A percentile compares a stretch with the other conserved stretches of the same genome.
phyloP scores from a whole-genome alignment of 306 rosid species.

The Herpetospermum pedunculosum region DNA sequence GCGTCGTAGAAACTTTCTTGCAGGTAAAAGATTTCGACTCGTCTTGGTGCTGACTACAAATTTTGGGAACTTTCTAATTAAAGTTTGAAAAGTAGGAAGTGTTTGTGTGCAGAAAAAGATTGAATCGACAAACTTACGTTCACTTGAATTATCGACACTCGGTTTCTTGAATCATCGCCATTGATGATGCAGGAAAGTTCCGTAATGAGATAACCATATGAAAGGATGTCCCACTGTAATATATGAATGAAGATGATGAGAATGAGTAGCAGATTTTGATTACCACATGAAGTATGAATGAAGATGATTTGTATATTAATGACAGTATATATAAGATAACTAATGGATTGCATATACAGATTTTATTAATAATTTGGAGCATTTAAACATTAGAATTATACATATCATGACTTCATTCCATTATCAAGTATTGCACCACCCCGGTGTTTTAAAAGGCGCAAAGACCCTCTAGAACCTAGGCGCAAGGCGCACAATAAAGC shows the following conservation, averaged over 20 bases:
- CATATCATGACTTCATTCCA: too few species aligned
- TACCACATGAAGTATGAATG: background rate
- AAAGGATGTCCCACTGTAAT: conserved; percentile 89
- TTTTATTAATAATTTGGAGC: too few species aligned
- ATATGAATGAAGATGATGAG: background rate
- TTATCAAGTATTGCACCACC: too few species aligned
- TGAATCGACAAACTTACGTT: conserved; percentile 30
- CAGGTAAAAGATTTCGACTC: conserved; percentile 10
- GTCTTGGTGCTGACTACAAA: conserved; percentile 19
- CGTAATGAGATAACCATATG: conserved; percentile 69
- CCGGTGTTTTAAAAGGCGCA: too few species aligned
- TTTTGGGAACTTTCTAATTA: background rate
- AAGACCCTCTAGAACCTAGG: too few species aligned
- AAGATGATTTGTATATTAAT: background rate
- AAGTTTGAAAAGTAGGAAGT: background rate
- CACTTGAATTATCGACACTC: conserved; percentile 83
- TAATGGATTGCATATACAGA: background rate
- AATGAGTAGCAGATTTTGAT: background rate
- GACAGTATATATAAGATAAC: too few species aligned
- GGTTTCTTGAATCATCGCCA: conserved; percentile 74
- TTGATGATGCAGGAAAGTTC: conserved; percentile 91
- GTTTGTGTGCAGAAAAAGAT: background rate
- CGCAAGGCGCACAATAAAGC: too few species aligned
- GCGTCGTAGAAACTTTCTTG: conserved; percentile 80
- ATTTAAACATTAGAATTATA: too few species aligned